These are phyloP conservation scores for Pedinophyceae sp. DNA, from an alignment of 139 green algal species.

Conservation along the genomic window DNA sequence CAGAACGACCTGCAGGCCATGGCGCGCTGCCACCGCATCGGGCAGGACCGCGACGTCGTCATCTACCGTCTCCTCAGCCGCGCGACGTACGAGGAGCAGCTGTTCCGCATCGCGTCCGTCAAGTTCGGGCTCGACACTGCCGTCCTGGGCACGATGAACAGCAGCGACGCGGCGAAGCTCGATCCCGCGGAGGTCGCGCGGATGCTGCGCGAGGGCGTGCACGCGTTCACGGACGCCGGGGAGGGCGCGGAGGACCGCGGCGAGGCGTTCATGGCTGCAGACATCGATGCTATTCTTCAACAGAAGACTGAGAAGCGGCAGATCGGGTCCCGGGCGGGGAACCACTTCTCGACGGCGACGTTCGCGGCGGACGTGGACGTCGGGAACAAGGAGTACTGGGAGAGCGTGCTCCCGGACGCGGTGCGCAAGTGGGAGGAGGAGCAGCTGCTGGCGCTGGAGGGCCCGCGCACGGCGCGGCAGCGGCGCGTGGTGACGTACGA, in stretches of 20 bases:
- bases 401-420: no score
- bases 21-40: constrained; percentile 90
- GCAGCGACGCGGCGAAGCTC: background rate
- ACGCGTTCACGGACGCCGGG: background rate
- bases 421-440: no score
- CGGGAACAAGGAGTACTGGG: no score
- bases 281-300: constrained; percentile 73
- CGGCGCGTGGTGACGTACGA: no score
- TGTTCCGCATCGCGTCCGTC: constrained; percentile 44
- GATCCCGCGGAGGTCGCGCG: constrained; percentile 16
- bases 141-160: background rate
- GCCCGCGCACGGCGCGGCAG: no score
- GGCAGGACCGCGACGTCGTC: constrained; percentile 58
- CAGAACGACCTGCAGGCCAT: constrained; percentile 89
- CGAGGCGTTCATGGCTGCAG: constrained; percentile 42
- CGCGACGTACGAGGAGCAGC: constrained; percentile 76
- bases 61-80: constrained; percentile 79
- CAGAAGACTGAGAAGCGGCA: constrained; percentile 68
- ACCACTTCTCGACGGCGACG: constrained; percentile 61
- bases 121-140: constrained; percentile 21
- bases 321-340: constrained; percentile 54
- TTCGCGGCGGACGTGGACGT: constrained; percentile 38
- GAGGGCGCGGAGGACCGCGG: constrained; percentile 4
- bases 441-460: no score
- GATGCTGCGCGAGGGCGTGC: constrained; percentile 12